These are phyloP conservation scores for Nitzschia sp. DNA, from an alignment of 108 stramenopile species.

Conservation along the genomic window DNA sequence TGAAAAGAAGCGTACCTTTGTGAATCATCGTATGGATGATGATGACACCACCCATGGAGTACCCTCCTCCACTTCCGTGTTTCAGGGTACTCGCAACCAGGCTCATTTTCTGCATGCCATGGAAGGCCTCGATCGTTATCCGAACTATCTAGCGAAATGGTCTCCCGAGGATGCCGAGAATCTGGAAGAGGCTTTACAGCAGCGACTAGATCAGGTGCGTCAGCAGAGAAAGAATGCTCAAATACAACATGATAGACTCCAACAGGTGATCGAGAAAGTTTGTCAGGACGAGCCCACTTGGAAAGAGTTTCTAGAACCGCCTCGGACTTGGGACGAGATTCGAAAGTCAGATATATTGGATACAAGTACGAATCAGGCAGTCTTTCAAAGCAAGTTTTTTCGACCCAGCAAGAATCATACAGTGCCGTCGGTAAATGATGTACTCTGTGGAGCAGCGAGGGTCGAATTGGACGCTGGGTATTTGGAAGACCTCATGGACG, in stretches of 20 bases:
- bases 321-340: slow-evolving; percentile 42
- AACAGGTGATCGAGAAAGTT: slow-evolving; percentile 12
- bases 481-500: slow-evolving; percentile 61
- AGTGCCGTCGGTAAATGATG: slow-evolving; percentile 38
- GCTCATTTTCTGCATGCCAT: slow-evolving; percentile 79
- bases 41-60: neutral
- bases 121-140: slow-evolving; percentile 81
- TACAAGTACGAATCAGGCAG: slow-evolving; percentile 25
- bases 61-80: neutral
- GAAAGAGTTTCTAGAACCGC: slow-evolving; percentile 17
- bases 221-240: slow-evolving; percentile 22
- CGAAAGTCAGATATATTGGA: slow-evolving; percentile 26
- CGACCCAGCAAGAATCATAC: slow-evolving; percentile 10
- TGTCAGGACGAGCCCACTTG: slow-evolving; percentile 21
- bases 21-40: neutral
- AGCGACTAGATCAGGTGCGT: slow-evolving; percentile 54
- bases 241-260: slow-evolving; percentile 8
- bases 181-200: slow-evolving; percentile 60
- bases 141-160: slow-evolving; percentile 71
- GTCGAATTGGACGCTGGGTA: slow-evolving; percentile 56
- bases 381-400: slow-evolving; percentile 37
- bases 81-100: slow-evolving; percentile 44
- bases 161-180: slow-evolving; percentile 42
- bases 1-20: slow-evolving; percentile 61
- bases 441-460: slow-evolving; percentile 45